Conservation (phyloP, 495 filamentous ascomycete genomes). For the Neurospora discreta region DNA sequence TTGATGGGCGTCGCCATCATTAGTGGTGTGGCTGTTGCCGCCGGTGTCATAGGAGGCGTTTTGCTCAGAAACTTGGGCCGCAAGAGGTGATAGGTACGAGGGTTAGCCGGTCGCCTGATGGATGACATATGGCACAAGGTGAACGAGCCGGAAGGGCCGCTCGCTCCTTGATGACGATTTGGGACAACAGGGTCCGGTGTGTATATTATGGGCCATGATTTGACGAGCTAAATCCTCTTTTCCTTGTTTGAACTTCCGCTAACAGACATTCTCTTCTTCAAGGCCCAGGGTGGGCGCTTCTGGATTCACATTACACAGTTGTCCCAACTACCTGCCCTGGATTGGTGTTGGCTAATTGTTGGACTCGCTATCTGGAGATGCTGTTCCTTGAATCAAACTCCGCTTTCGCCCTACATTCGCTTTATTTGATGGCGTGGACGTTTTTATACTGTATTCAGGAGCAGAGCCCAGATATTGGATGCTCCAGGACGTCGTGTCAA, state of each 20-base stretch:
- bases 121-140: background rate
- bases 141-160: background rate
- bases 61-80: conserved; percentile 50
- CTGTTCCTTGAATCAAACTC: too few species aligned
- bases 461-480: background rate
- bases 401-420: too few species aligned
- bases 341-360: background rate
- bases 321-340: background rate
- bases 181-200: background rate
- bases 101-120: background rate
- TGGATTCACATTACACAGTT: background rate
- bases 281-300: background rate
- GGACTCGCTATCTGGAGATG: background rate
- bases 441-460: background rate
- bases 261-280: background rate
- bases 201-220: background rate
- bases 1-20: conserved; percentile 94
- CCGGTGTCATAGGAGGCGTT: conserved; percentile 82
- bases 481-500: background rate
- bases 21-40: conserved; percentile 83
- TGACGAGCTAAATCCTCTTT: background rate
- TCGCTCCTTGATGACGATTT: background rate
- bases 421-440: background rate
- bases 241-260: background rate
- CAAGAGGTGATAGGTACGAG: conserved; percentile 15